Percentiles rank a stretch among this genome's conserved stretches.
These are phyloP conservation scores for Meyerozyma sp. DNA, from an alignment of 1,139 yeast genomes.

Conservation along the genomic window DNA sequence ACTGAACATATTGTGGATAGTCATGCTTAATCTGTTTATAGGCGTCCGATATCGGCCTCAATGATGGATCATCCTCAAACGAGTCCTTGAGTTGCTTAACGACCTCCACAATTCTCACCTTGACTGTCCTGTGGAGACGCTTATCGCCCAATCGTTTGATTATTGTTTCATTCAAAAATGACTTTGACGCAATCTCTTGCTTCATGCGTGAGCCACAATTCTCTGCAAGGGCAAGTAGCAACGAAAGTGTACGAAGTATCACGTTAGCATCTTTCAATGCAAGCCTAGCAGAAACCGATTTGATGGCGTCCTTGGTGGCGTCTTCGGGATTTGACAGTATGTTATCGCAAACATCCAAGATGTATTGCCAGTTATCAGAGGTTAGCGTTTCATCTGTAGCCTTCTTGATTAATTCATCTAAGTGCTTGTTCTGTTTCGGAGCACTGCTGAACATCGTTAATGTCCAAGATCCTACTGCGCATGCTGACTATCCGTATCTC, in stretches of 20 bases:
- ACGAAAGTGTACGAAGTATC: constrained; percentile 64
- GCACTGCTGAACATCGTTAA: neutral
- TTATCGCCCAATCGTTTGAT: constrained; percentile 51
- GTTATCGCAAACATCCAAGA: constrained; percentile 77
- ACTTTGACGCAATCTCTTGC: constrained; percentile 71
- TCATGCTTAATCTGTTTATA: constrained; percentile 37
- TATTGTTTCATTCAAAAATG: constrained; percentile 54
- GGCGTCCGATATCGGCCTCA: constrained; percentile 65
- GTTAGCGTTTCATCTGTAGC: constrained; percentile 88
- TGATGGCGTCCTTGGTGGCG: constrained; percentile 48
- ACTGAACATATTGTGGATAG: constrained; percentile 39
- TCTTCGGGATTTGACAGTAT: constrained; percentile 71
- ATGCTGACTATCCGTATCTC: too few relatives aligned
- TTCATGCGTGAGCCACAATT: constrained; percentile 89
- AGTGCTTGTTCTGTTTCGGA: neutral
- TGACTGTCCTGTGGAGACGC: constrained; percentile 63
- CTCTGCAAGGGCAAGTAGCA: constrained; percentile 76
- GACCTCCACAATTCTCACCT: constrained; percentile 59
- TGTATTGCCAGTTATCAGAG: constrained; percentile 79
- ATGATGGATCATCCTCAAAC: constrained; percentile 67
- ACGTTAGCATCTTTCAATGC: constrained; percentile 72
- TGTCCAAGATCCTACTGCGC: neutral
- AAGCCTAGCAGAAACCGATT: constrained; percentile 47
- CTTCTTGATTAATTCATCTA: constrained; percentile 30
- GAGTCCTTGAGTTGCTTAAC: constrained; percentile 57